phyloP scores from a whole-genome alignment of 2,329 filamentous ascomycete species.

The Penicillium thymicola region DNA sequence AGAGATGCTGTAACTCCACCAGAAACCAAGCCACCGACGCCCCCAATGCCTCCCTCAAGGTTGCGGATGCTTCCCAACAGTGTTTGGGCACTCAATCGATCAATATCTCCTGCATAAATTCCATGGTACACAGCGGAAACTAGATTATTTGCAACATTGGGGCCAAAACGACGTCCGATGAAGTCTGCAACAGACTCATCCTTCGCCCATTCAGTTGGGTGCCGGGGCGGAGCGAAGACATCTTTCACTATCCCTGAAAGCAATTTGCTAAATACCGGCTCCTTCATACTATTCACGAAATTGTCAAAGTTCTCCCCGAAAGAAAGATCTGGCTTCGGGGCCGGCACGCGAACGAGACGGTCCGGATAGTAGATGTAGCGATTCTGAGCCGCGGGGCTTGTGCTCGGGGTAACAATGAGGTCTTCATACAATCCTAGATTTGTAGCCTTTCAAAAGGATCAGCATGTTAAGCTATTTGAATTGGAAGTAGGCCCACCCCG shows the following conservation, averaged over 20 bases:
- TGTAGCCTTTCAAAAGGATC: constrained; percentile 48
- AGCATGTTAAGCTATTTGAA: neutral
- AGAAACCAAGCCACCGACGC: constrained; percentile 16
- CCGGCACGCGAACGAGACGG: constrained; percentile 65
- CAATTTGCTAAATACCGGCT: constrained; percentile 52
- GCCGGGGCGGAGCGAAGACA: constrained; percentile 34
- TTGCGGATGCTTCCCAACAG: constrained; percentile 53
- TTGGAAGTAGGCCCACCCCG: neutral
- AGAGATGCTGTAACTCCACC: constrained; percentile 8
- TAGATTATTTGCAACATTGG: constrained; percentile 65
- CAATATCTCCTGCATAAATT: constrained; percentile 87
- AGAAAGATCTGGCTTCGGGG: constrained; percentile 32
- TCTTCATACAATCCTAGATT: constrained; percentile 57
- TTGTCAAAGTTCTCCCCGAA: constrained; percentile 9
- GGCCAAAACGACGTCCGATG: constrained; percentile 54
- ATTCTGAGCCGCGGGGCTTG: constrained; percentile 54
- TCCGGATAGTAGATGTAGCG: constrained; percentile 89
- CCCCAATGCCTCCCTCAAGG: constrained; percentile 40
- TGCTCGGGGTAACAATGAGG: constrained; percentile 53
- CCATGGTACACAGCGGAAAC: constrained; percentile 76
- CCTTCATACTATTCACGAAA: constrained; percentile 38
- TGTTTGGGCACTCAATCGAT: constrained; percentile 70
- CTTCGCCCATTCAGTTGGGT: constrained; percentile 31
- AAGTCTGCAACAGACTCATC: constrained; percentile 74
- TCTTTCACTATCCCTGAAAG: constrained; percentile 31